Percentiles rank a stretch among this genome's conserved stretches.
Conservation (phyloP, 2,329 filamentous ascomycete species). For the Keithomyces neogunnii region DNA sequence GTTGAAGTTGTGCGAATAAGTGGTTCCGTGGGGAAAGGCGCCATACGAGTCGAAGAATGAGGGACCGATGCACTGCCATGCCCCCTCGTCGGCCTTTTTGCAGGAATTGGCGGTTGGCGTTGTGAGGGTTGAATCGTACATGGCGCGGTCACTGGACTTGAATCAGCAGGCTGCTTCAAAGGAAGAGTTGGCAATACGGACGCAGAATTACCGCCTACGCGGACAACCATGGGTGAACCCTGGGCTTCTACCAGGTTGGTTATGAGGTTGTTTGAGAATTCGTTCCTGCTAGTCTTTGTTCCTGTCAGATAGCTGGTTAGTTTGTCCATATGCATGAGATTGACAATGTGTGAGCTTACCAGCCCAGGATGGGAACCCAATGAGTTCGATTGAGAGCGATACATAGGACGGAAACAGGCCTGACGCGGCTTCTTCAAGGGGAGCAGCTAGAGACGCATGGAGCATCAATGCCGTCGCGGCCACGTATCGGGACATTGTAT, state of each 20-base stretch:
- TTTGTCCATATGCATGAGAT: too few species aligned
- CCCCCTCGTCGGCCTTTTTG: conserved; percentile 13
- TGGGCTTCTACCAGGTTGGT: conserved; percentile 11
- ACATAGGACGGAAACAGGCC: conserved; percentile 11
- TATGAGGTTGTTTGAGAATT: conserved; percentile 13
- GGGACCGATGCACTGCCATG: conserved; percentile 16
- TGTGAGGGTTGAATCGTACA: conserved; percentile 13
- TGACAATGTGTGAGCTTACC: conserved; percentile 5
- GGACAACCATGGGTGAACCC: conserved; percentile 10
- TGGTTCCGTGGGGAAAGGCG: conserved; percentile 11
- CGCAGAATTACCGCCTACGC: conserved; percentile 15
- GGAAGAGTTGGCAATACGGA: background rate
- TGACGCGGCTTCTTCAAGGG: background rate
- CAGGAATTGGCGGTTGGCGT: conserved; percentile 12
- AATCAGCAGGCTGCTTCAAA: too few species aligned
- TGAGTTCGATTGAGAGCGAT: conserved; percentile 12
- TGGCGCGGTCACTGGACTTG: conserved; percentile 13
- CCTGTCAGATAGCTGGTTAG: conserved; percentile 1
- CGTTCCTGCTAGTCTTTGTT: conserved; percentile 8
- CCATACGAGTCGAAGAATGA: conserved; percentile 15
- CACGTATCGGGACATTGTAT: background rate
- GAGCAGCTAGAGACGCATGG: background rate
- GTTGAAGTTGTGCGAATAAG: conserved; percentile 16
- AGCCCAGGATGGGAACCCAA: conserved; percentile 13
- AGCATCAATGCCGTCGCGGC: background rate